Evolutionary conservation across 768 basidiomycete species (phyloP).

Genomic region (Paxillus ammoniavirescens): DNA sequence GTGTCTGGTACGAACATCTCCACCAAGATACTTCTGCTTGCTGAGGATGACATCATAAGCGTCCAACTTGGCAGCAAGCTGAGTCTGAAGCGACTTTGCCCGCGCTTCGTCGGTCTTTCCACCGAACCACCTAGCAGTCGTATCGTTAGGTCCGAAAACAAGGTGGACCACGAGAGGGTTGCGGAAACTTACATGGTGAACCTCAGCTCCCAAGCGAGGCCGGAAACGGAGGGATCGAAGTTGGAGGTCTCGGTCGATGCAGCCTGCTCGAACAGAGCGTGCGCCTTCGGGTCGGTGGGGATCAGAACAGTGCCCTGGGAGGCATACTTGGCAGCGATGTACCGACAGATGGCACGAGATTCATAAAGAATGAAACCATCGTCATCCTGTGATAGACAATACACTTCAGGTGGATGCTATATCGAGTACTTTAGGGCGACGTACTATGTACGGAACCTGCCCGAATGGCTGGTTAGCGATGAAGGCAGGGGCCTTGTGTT

Average conservation of each 20-base stretch:
- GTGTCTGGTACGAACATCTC: constrained; percentile 23
- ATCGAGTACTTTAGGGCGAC: background rate
- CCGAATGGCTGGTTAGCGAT: constrained; percentile 55
- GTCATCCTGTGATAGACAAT: constrained; percentile 24
- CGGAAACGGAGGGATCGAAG: constrained; percentile 46
- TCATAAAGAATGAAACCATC: constrained; percentile 45
- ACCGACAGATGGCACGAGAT: constrained; percentile 41
- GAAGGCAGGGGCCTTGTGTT: constrained; percentile 48
- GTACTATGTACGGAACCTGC: constrained; percentile 39
- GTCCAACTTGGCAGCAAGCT: constrained; percentile 32
- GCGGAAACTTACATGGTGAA: constrained; percentile 40
- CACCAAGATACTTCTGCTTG: constrained; percentile 35
- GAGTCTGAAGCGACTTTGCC: constrained; percentile 23
- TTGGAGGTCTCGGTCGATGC: constrained; percentile 49
- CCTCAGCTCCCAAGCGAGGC: constrained; percentile 43
- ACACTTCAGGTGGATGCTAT: background rate
- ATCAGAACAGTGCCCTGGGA: constrained; percentile 34
- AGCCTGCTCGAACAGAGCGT: constrained; percentile 52
- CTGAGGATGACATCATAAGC: constrained; percentile 34
- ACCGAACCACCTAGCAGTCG: constrained; percentile 14
- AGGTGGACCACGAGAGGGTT: background rate
- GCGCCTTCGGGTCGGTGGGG: constrained; percentile 33
- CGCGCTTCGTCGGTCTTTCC: constrained; percentile 30
- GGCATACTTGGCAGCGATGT: constrained; percentile 39
- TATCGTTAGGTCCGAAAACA: background rate